Evolutionary conservation across 352 stramenopile genomes (phyloP).

Genomic region (Pythium vanterpoolii): DNA sequence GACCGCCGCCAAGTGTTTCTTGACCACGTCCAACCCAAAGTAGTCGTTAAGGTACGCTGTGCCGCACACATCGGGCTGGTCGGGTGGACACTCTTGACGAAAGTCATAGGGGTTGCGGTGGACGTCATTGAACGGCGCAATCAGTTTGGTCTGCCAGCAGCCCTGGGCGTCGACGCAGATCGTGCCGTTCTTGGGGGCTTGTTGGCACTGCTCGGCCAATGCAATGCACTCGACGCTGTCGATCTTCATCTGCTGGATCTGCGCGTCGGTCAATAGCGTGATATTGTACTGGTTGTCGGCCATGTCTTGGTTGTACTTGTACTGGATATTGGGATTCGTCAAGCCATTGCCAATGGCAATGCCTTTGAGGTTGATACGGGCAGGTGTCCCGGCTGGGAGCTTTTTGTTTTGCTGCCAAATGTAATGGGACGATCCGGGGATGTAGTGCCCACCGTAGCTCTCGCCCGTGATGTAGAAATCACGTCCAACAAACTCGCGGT

Average conservation of each 20-base stretch:
- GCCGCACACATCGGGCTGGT: slow-evolving; percentile 7
- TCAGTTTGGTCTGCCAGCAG: slow-evolving; percentile 33
- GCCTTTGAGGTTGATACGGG: slow-evolving; percentile 45
- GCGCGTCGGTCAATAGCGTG: slow-evolving; percentile 32
- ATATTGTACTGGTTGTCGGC: slow-evolving; percentile 62
- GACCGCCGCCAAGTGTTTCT: background rate
- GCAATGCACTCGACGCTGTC: slow-evolving; percentile 26
- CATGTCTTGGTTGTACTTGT: slow-evolving; percentile 40
- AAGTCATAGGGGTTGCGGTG: slow-evolving; percentile 58
- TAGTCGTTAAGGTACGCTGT: slow-evolving; percentile 10
- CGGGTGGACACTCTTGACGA: slow-evolving; percentile 31
- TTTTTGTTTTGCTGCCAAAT: slow-evolving; percentile 34
- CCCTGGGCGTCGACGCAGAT: slow-evolving; percentile 28
- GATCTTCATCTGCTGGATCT: slow-evolving; percentile 40
- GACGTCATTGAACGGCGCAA: slow-evolving; percentile 26
- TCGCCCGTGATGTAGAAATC: slow-evolving; percentile 56
- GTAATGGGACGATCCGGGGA: slow-evolving; percentile 39
- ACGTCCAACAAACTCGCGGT: slow-evolving; percentile 37
- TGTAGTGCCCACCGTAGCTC: slow-evolving; percentile 61
- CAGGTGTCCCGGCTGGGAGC: slow-evolving; percentile 29
- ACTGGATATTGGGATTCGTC: slow-evolving; percentile 39
- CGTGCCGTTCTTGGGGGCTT: slow-evolving; percentile 14
- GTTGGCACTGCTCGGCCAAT: slow-evolving; percentile 34
- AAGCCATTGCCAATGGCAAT: slow-evolving; percentile 76
- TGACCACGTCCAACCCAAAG: slow-evolving; percentile 1